Conservation (phyloP, 441 rosid genomes). For the Hypseocharis bilobata region DNA sequence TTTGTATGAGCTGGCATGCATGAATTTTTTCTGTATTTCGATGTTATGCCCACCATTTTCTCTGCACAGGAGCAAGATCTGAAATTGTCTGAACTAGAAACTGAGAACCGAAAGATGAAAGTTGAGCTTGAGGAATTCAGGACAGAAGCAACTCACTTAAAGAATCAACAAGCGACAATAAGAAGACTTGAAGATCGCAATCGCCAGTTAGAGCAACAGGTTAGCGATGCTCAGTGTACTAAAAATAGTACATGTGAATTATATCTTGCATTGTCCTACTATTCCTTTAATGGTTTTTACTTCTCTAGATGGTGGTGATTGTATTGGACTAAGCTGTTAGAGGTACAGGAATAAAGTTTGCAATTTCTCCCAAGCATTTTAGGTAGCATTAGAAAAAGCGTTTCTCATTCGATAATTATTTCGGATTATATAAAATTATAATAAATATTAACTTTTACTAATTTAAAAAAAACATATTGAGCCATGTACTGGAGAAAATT, state of each 20-base stretch:
- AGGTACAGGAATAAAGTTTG: not conserved
- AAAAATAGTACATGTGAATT: conserved; percentile 7
- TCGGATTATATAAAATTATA: not conserved
- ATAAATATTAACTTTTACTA: too few relatives aligned
- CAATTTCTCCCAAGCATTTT: not conserved
- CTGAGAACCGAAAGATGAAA: conserved; percentile 93
- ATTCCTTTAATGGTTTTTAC: not conserved
- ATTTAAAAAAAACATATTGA: too few relatives aligned
- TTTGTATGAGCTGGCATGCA: not conserved
- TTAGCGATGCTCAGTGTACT: conserved; percentile 24
- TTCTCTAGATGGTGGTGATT: not conserved
- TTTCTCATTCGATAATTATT: not conserved
- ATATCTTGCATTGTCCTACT: conserved; percentile 4
- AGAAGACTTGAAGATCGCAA: conserved; percentile 96
- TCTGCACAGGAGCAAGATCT: conserved; percentile 80
- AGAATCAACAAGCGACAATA: conserved; percentile 96
- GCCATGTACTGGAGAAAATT: not conserved
- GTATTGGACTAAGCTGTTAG: too few relatives aligned
- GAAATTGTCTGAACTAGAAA: conserved; percentile 73
- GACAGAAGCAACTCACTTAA: conserved; percentile 86
- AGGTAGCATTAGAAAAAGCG: not conserved
- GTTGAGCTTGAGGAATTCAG: conserved; percentile 93
- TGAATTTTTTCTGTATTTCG: conserved; percentile 7
- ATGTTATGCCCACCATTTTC: conserved; percentile 11
- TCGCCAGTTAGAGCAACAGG: conserved; percentile 96